Evolutionary conservation across 2,329 filamentous ascomycete species (phyloP), one percentile per base, ranked within the genome.

Genomic region (Albophoma yamanashiensis): DNA sequence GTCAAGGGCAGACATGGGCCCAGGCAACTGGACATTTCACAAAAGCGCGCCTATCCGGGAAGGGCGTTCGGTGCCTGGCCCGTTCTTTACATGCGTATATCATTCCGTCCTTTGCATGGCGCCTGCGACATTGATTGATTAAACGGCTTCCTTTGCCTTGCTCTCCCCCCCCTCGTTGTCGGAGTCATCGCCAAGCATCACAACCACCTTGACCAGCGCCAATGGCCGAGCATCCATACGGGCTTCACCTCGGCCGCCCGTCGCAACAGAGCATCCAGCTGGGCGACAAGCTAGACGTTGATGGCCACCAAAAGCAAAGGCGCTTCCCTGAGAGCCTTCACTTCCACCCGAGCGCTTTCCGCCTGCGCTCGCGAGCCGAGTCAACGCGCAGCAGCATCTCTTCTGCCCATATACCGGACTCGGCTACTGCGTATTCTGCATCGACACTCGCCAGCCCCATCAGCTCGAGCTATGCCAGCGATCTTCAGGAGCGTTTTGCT

Each of bases 321-420:
- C 65, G 65, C 11, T 64, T 70, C 3, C 71, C 71, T 0, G 71
- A 73, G 57, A 71, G 65, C 43, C 64, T 72, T 9, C 67, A 71
- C 39, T 68, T 73, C 42, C 59, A 62, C 1, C 67, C 69, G 0
- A 62, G 63, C 42, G 63, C 65, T 1, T 67, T 69, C 50, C 70
- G 69, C 39, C 66, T 70, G 31, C 70, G 73, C 15, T 75, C 73
- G 1, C 71, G 72, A 0, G 75, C 74, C 0, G 69, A 70, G 11
- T 75, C 73, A 2, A 75, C 74, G 0, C 70, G 73, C 62, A 75
- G 73, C 62, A 75, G 72, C 56, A 66, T 74, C 53, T 73, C 69
- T 8, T 75, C 74, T 1, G 72, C 71, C 4, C 70, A 73, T 43
- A 60, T 74, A 3, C 72, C 71, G 0, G 74, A 76, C 60, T 75